phyloP scores from a whole-genome alignment of 306 rosid genomes.

The Trichosanthes truncata region DNA sequence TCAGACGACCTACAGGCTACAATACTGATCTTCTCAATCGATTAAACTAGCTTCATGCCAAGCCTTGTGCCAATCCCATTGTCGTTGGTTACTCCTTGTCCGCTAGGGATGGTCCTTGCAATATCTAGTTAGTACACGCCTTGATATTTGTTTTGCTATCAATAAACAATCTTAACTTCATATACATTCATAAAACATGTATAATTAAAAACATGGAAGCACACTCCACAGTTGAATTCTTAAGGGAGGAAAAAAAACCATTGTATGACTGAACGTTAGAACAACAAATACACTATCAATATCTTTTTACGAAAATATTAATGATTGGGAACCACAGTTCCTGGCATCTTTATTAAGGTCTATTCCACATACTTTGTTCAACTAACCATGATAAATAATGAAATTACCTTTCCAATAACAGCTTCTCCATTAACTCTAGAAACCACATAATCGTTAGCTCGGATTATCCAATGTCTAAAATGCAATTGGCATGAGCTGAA shows the following conservation, averaged over 20 bases:
- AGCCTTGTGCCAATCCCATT: background rate
- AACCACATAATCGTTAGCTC: constrained; percentile 36
- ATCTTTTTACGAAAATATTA: background rate
- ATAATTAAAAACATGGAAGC: background rate
- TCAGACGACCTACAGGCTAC: background rate
- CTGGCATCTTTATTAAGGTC: background rate
- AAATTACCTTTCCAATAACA: constrained; percentile 68
- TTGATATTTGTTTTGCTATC: background rate
- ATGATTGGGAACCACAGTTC: background rate
- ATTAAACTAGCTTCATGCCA: background rate
- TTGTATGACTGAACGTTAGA: background rate
- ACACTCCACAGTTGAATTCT: background rate
- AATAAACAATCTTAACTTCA: background rate
- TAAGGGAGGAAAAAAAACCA: background rate
- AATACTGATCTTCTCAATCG: too few species aligned
- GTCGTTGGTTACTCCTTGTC: background rate
- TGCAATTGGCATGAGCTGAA: constrained; percentile 69
- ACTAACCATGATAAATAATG: background rate
- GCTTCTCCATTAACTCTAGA: constrained; percentile 54
- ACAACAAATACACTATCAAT: background rate
- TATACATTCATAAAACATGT: background rate
- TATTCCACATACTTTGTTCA: background rate
- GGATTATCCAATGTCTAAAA: constrained; percentile 66
- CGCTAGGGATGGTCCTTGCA: background rate
- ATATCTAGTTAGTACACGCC: background rate